Evolutionary conservation across 1,284 basidiomycete species (phyloP).

Genomic region (Malassezia psittaci): DNA sequence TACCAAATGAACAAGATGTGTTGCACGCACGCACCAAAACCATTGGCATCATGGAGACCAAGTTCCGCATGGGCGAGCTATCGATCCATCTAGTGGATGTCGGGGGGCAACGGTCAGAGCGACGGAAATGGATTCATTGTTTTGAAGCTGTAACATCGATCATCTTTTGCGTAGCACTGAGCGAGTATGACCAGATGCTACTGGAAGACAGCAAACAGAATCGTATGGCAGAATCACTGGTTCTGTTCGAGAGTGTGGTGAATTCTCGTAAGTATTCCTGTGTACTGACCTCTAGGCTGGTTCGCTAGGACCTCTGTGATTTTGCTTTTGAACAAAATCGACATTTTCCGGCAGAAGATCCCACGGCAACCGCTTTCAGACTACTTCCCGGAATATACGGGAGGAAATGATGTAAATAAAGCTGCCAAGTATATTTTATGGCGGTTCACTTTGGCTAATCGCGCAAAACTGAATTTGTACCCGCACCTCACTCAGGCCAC

Average conservation of each 20-base stretch:
- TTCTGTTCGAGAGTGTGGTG: constrained; percentile 88
- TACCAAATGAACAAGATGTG: constrained; percentile 80
- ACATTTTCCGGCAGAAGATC: constrained; percentile 86
- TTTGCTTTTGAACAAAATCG: constrained; percentile 72
- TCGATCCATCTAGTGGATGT: constrained; percentile 46
- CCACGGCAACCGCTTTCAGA: constrained; percentile 64
- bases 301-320: constrained; percentile 87
- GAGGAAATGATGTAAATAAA: constrained; percentile 85
- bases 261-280: constrained; percentile 52
- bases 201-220: constrained; percentile 54
- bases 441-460: constrained; percentile 90
- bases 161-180: constrained; percentile 47
- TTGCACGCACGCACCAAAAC: constrained; percentile 80
- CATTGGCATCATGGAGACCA: constrained; percentile 82
- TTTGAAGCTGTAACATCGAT: constrained; percentile 42
- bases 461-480: constrained; percentile 49
- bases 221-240: constrained; percentile 84
- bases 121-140: constrained; percentile 47
- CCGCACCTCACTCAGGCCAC: constrained; percentile 55
- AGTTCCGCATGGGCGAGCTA: constrained; percentile 50
- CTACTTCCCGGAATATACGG: constrained; percentile 88
- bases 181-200: constrained; percentile 39
- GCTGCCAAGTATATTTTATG: constrained; percentile 95
- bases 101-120: constrained; percentile 41
- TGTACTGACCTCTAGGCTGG: constrained; percentile 59